Percentiles rank a stretch among this genome's conserved stretches.
Evolutionary conservation across 1,284 basidiomycete species (phyloP).

Genomic region (Fomitiporia mediterranea): DNA sequence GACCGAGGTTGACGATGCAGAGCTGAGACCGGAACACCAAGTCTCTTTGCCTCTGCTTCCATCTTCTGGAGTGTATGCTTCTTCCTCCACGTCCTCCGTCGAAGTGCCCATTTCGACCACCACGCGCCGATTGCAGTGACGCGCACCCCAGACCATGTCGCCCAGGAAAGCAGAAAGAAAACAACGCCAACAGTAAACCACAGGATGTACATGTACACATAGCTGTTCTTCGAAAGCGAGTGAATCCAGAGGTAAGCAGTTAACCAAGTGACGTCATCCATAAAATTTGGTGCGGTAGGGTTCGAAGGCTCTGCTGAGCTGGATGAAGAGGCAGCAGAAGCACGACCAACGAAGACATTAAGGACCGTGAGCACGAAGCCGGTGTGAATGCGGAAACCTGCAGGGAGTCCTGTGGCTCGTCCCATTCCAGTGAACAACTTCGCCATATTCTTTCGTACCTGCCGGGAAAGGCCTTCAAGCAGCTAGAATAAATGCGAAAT

Average conservation of each 20-base stretch:
- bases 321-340: not conserved
- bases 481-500: too few species aligned
- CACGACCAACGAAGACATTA: not conserved
- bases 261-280: conserved; percentile 48
- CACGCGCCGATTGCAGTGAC: conserved; percentile 42
- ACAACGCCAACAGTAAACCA: conserved; percentile 45
- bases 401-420: too few species aligned
- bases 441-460: too few species aligned
- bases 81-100: conserved; percentile 48
- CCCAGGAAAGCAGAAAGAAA: conserved; percentile 36
- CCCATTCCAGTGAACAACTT: too few species aligned
- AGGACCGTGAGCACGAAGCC: not conserved
- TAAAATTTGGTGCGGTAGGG: conserved; percentile 41
- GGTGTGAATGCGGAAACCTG: too few species aligned
- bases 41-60: conserved; percentile 13
- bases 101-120: conserved; percentile 53
- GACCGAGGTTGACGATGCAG: conserved; percentile 42
- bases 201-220: conserved; percentile 52
- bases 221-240: conserved; percentile 44
- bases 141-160: conserved; percentile 39
- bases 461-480: too few species aligned
- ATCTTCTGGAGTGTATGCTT: conserved; percentile 33
- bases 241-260: conserved; percentile 52
- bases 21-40: conserved; percentile 10
- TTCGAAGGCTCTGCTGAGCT: conserved; percentile 32